Percentiles rank a stretch among this genome's conserved stretches.
phyloP scores from a whole-genome alignment of 2,329 filamentous ascomycete species.

The Colletotrichum plurivorum region DNA sequence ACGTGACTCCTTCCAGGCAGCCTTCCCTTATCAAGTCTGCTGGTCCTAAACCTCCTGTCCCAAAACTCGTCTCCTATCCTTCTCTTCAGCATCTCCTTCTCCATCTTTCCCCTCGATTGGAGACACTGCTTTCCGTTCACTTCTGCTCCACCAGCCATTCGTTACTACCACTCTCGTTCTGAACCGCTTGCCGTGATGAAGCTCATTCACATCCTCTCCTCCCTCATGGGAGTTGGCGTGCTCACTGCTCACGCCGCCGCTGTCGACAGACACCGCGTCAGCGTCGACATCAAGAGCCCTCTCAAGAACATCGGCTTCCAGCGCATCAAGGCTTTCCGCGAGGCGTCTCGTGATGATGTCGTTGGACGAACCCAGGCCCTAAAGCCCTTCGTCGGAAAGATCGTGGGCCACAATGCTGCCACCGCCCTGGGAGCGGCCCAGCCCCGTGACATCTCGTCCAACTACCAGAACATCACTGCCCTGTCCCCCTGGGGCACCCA shows the following conservation, averaged over 20 bases:
- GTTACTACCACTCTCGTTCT: constrained; percentile 20
- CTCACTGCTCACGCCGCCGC: constrained; percentile 12
- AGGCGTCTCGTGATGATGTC: constrained; percentile 47
- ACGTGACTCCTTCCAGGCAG: neutral
- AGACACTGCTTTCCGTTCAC: neutral
- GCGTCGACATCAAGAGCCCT: constrained; percentile 50
- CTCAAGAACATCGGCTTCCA: constrained; percentile 57
- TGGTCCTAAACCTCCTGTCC: neutral
- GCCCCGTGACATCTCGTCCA: constrained; percentile 29
- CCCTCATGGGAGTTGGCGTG: constrained; percentile 24
- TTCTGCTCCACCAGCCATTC: constrained; percentile 20
- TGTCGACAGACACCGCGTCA: constrained; percentile 20
- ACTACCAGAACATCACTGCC: constrained; percentile 56
- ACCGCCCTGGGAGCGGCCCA: constrained; percentile 47
- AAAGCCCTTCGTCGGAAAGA: constrained; percentile 46
- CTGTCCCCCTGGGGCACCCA: constrained; percentile 56
- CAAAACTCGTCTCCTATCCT: neutral
- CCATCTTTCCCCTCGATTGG: neutral
- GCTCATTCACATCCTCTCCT: constrained; percentile 12
- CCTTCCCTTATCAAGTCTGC: neutral
- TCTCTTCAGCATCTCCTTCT: neutral
- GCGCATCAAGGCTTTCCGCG: constrained; percentile 47
- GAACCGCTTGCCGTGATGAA: constrained; percentile 32
- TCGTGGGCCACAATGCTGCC: constrained; percentile 46
- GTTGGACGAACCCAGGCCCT: constrained; percentile 52